Base-by-base conservation (phyloP, 129 eudicot species). In the Pseudognaphalium luteoalbum region DNA sequence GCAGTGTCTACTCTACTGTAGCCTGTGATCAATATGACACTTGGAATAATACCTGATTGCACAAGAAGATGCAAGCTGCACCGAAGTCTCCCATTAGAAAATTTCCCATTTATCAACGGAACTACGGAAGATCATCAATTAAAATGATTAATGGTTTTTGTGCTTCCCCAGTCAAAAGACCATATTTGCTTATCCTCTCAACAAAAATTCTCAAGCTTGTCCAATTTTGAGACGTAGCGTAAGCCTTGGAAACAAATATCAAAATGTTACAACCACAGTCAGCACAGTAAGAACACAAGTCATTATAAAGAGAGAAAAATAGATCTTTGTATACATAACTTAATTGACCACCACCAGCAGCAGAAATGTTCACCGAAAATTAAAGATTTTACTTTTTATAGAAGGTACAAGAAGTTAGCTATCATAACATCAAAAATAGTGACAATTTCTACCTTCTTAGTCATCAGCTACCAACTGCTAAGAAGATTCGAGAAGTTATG, bases 71-170 rank as follows among this genome's bases (percentile, higher is more conserved):
- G 90, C 81, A 94, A 80, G 70, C 90, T 83, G 50, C 66, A 78
- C 20, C 69, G 91, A 67, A 94, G 91, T 80, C 90, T 85, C 69
- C 82, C 83, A 58, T 79, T 80, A 79, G 90, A 83, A 70, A 75
- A 35, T 70, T 83, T 87, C 66, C 97, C 98, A 80, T 87, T 85
- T 73, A 84, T 85, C 16, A 87, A 90, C 15, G 96, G 97, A 78
- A 94, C 16, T 86, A 90, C 15, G 96, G 97, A 78, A 94, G 96
- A 84, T 94, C 98, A 80, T 94, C 98, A 80, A 94, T 89, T 78
- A 94, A 80, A 47, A 94, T 88, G 29, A 91, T 72, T 70, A 75
- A 10, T 39, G 87, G 81, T 64, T 85, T 67, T 68, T 81, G 78
- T 15, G 87, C 69, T 68, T 75, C 75, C 20, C 76, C 68, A 8